Conservation (phyloP, 2,329 filamentous ascomycete species). For the Colletotrichum sp. region DNA sequence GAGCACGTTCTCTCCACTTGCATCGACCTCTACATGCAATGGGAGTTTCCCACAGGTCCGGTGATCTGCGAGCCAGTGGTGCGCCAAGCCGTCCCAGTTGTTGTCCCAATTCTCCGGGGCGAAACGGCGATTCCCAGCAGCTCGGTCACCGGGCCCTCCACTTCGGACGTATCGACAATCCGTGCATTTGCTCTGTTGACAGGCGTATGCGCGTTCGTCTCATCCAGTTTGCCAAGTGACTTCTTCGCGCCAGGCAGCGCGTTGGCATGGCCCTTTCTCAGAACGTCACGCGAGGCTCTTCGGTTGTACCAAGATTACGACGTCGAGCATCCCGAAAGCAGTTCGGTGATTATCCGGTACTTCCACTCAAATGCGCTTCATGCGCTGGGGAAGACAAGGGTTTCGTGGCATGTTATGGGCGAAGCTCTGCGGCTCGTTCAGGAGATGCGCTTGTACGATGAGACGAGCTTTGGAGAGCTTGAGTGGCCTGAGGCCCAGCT, state of each 20-base stretch:
- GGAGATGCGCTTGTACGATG: conserved; percentile 47
- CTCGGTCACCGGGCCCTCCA: background rate
- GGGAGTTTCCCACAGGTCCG: conserved; percentile 1
- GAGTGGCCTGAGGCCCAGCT: conserved; percentile 40
- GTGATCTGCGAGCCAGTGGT: background rate
- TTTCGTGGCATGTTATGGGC: conserved; percentile 51
- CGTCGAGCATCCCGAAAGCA: conserved; percentile 44
- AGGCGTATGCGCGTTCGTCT: conserved; percentile 48
- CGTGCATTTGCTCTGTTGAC: conserved; percentile 44
- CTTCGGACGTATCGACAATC: background rate
- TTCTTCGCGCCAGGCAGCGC: conserved; percentile 42
- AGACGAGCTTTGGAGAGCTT: conserved; percentile 39
- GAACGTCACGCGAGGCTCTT: conserved; percentile 42
- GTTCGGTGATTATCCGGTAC: conserved; percentile 47
- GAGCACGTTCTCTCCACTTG: background rate
- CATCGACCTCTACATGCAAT: conserved; percentile 10
- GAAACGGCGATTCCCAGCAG: background rate
- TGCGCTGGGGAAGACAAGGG: conserved; percentile 44
- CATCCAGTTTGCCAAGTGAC: conserved; percentile 43
- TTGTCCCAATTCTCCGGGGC: background rate
- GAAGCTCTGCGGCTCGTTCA: conserved; percentile 47
- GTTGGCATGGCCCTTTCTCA: conserved; percentile 41
- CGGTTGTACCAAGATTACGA: conserved; percentile 44
- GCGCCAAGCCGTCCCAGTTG: background rate
- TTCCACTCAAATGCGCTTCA: conserved; percentile 52